Base-by-base conservation (phyloP, 768 basidiomycete genomes). In the Naganishia randhawae region DNA sequence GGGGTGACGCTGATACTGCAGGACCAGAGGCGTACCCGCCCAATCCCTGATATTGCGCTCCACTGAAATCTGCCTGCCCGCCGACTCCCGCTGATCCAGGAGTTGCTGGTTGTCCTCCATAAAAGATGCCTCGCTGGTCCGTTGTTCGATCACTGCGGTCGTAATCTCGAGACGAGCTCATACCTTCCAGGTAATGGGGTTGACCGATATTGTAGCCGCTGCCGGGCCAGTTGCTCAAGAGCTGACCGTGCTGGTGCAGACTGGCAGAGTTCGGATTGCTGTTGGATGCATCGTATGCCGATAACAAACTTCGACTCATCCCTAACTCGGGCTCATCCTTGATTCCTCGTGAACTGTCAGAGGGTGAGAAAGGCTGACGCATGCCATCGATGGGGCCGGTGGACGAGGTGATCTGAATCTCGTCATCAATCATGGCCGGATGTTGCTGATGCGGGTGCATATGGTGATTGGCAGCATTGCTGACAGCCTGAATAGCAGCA, bases 61-160 rank as follows among this genome's bases (percentile, higher is more conserved):
- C 33, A n/a, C 9, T 39, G 29, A 42, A 61, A 39, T 61, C 57
- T 3, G 31, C 57, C n/a, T 61, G 57, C 17, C 57, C 54, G 31
- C 54, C 57, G 2, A 39, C 57, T 22, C 57, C 57, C 22, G 5
- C 57, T 2, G 57, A 61, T 42, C 57, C 57, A 27, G 57, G 57
- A 1, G 57, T 61, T 10, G 57, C 37, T 41, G 57, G 57, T 25
- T 61, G 57, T 22, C 17, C 37, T 6, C 37, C 57, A 19, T 61
- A 61, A 39, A 61, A 61, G 35, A 61, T 61, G 22, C 57, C 45
- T 48, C 45, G 57, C 41, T 61, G 57, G 17, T 61, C 57, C n/a
- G 57, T 61, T 39, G 57, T 61, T n/a, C 57, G 57, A 39, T 61
- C 57, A 19, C 57, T 61, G 37, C 57, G 57, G 19, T 61, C 57